Conservation (phyloP, 2,329 filamentous ascomycete genomes). For the Neonectria ditissima region DNA sequence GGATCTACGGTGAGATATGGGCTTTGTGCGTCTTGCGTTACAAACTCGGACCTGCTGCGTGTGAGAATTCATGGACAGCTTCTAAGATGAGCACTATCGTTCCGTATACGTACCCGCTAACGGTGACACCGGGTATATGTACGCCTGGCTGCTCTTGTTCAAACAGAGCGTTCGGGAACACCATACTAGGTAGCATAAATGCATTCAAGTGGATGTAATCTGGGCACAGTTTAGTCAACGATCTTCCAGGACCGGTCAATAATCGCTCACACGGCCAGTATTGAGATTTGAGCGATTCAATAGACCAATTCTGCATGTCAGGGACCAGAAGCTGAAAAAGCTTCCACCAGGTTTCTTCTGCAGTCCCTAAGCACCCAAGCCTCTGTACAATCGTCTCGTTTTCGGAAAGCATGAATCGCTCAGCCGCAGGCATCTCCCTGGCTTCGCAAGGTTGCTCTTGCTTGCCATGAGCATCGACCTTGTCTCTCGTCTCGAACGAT, state of each 20-base stretch:
- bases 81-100: too few species aligned
- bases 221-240: neutral
- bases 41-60: neutral
- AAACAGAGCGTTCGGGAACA: too few species aligned
- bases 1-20: neutral
- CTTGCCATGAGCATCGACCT: neutral
- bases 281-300: neutral
- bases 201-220: neutral
- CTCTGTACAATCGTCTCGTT: neutral
- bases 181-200: too few species aligned
- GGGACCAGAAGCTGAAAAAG: neutral
- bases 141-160: too few species aligned
- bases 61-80: too few species aligned
- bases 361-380: neutral
- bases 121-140: too few species aligned
- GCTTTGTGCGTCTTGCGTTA: neutral
- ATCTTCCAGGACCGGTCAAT: neutral
- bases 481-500: constrained; percentile 3
- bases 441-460: constrained; percentile 1
- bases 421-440: neutral
- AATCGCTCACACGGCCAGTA: neutral
- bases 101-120: too few species aligned
- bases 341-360: neutral
- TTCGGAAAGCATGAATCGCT: constrained; percentile 8
- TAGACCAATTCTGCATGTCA: neutral